phyloP scores from a whole-genome alignment of 2,329 filamentous ascomycete species.

The Coniochaeta hoffmannii region DNA sequence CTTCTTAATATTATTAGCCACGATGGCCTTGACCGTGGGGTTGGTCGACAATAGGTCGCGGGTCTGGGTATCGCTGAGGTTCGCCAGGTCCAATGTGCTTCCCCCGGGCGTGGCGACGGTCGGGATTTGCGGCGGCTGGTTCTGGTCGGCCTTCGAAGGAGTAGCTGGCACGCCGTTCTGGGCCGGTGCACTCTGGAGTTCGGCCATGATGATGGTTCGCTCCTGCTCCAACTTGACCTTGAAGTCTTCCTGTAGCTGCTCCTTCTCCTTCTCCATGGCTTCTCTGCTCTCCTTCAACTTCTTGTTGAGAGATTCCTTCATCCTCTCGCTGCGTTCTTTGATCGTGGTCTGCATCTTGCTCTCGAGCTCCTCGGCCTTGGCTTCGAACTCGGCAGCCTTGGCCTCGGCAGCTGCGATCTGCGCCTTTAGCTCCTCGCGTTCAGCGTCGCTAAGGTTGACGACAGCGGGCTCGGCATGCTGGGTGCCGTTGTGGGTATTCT shows the following conservation, averaged over 20 bases:
- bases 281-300: slow-evolving; percentile 61
- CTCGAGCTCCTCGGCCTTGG: slow-evolving; percentile 57
- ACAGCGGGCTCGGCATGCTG: slow-evolving; percentile 15
- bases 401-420: slow-evolving; percentile 54
- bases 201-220: slow-evolving; percentile 53
- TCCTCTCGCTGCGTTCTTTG: slow-evolving; percentile 59
- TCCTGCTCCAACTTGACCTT: slow-evolving; percentile 52
- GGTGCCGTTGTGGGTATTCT: slow-evolving; percentile 13
- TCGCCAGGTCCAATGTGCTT: slow-evolving; percentile 32
- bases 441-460: slow-evolving; percentile 42
- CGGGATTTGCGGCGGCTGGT: slow-evolving; percentile 26
- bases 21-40: slow-evolving; percentile 48
- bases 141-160: slow-evolving; percentile 14
- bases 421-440: slow-evolving; percentile 54
- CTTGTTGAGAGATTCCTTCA: slow-evolving; percentile 61
- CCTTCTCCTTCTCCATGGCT: slow-evolving; percentile 44
- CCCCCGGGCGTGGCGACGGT: slow-evolving; percentile 23
- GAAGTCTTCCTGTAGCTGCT: slow-evolving; percentile 39
- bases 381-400: slow-evolving; percentile 56
- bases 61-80: slow-evolving; percentile 46
- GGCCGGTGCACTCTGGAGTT: slow-evolving; percentile 29
- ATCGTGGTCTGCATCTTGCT: slow-evolving; percentile 51
- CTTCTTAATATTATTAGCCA: slow-evolving; percentile 58
- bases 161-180: slow-evolving; percentile 16
- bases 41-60: slow-evolving; percentile 51